Evolutionary conservation across 2,329 filamentous ascomycete genomes (phyloP).

Genomic region (Elsinoe fawcettii): DNA sequence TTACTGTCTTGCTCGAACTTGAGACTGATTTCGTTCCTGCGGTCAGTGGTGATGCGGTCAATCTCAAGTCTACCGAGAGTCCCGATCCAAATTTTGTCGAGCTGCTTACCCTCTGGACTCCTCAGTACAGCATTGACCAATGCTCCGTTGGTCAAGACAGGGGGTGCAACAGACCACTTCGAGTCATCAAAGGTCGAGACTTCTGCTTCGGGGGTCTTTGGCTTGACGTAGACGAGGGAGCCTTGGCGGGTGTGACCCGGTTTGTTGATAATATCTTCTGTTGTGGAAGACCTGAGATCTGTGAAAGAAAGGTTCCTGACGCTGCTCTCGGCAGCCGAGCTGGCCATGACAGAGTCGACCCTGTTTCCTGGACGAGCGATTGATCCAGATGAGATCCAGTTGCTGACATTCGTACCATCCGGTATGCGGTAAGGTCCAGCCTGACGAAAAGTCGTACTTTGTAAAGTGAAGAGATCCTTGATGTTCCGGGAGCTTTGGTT

Average conservation of each 20-base stretch:
- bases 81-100: slow-evolving; percentile 81
- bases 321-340: not conserved
- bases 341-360: slow-evolving; percentile 3
- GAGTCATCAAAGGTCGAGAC: slow-evolving; percentile 56
- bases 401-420: slow-evolving; percentile 20
- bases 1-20: slow-evolving; percentile 72
- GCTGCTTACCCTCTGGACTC: slow-evolving; percentile 62
- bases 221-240: slow-evolving; percentile 42
- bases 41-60: slow-evolving; percentile 67
- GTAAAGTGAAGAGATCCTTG: slow-evolving; percentile 63
- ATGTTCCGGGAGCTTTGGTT: slow-evolving; percentile 29
- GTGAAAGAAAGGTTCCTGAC: not conserved
- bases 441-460: slow-evolving; percentile 29
- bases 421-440: not conserved
- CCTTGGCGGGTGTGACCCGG: not conserved
- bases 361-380: not conserved
- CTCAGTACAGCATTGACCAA: slow-evolving; percentile 67
- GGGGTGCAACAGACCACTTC: slow-evolving; percentile 73
- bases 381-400: slow-evolving; percentile 10
- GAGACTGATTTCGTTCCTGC: slow-evolving; percentile 77
- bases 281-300: not conserved
- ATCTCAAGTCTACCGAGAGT: slow-evolving; percentile 83
- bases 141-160: slow-evolving; percentile 87
- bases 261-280: not conserved
- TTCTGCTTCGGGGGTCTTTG: slow-evolving; percentile 29